A percentile compares a stretch with the other conserved stretches of the same genome.
These are phyloP conservation scores for Coemansia sp. DNA, from an alignment of 192 early-diverging fungal species.

Conservation along the genomic window DNA sequence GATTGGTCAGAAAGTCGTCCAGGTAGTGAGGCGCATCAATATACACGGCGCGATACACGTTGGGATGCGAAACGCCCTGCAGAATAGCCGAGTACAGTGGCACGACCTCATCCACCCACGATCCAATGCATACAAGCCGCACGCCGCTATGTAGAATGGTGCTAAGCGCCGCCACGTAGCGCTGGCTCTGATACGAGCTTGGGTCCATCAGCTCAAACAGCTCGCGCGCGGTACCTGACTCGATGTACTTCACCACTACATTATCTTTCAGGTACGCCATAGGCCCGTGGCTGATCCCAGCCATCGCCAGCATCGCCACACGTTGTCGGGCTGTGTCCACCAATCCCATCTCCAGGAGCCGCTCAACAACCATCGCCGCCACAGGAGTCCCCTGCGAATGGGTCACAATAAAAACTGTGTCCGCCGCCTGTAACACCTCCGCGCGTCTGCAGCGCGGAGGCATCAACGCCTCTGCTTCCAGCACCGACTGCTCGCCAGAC, in stretches of 20 bases:
- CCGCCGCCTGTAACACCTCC: constrained; percentile 43
- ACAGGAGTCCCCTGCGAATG: constrained; percentile 95
- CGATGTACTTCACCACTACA: constrained; percentile 83
- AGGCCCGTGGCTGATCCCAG: constrained; percentile 88
- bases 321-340: constrained; percentile 69
- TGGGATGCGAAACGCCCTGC: constrained; percentile 67
- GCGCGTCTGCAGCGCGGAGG: constrained; percentile 26
- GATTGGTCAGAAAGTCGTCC: constrained; percentile 79
- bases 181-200: constrained; percentile 62
- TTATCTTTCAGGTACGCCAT: constrained; percentile 80
- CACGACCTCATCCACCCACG: constrained; percentile 96
- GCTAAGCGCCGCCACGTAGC: constrained; percentile 70
- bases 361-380: constrained; percentile 70
- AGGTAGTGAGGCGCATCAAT: constrained; percentile 82
- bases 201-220: constrained; percentile 93
- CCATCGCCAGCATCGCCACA: constrained; percentile 84
- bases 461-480: constrained; percentile 38
- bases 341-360: constrained; percentile 67
- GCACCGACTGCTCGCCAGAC: constrained; percentile 23
- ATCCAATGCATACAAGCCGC: constrained; percentile 74
- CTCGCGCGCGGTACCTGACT: constrained; percentile 86
- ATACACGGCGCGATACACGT: constrained; percentile 87
- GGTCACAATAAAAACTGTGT: constrained; percentile 84
- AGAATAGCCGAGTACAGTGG: constrained; percentile 81
- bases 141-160: constrained; percentile 68